Evolutionary conservation across 768 basidiomycete genomes (phyloP), one percentile per base, ranked within the genome.

Genomic region (Clitopilus passeckerianus): DNA sequence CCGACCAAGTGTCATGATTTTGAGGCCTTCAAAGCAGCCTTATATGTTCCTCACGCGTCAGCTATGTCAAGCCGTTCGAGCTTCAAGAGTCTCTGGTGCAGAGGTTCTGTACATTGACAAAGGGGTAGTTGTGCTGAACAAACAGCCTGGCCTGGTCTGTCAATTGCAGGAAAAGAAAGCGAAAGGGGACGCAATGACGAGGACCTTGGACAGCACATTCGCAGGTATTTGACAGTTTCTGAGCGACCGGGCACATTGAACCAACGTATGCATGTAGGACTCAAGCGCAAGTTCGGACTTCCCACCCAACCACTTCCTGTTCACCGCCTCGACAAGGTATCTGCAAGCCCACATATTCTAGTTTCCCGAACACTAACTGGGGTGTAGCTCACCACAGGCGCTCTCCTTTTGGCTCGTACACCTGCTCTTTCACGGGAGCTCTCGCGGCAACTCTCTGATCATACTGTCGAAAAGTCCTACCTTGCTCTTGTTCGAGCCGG

Each of bases 271-370:
- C 2, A 5, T 9, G 3, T 50, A 50, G 37, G 37, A 5, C 37
- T 50, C 18, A 50, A 10, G 20, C 46, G 46, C 10, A 6, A 64
- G 22, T 58, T 81, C 54, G 62, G 66, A 14, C 65, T 81, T 53
- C 63, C 66, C 15, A 63, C 58, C 23, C 60, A 69, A n/a, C 85
- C 81, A 6, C 74, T 74, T 57, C 73, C 81, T 6, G 80, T 89
- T 20, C 88, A 90, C 66, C 80, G 88, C 14, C 76, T 90, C 5
- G 87, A 89, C 73, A 86, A 86, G 75, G 88, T 84, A 23, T 15
- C 68, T 62, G 30, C 54, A 34, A 20, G n/a, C 22, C 46, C 7
- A 15, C 43, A 5, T 37, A 43, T 5, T 44, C n/a, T n/a, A 37
- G 37, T 35, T 41, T 15, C 33, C 43, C 10, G 37, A 33, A 22